These are phyloP conservation scores for Dendrocalamus latiflorus DNA, from an alignment of 202 grass and related monocot genomes.

Conservation along the genomic window DNA sequence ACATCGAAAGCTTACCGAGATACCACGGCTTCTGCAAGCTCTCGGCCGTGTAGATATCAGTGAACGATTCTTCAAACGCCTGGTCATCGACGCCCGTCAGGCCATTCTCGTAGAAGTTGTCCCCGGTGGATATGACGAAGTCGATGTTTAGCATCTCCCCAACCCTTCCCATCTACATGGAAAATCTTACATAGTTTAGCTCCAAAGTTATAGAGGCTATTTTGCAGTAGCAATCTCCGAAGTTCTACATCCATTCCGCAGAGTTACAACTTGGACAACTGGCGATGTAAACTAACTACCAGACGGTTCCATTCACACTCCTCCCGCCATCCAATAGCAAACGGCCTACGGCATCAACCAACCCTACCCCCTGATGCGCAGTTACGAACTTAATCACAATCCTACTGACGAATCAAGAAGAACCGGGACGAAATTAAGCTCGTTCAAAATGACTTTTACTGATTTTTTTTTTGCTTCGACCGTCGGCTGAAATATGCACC, in stretches of 20 bases:
- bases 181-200: background rate
- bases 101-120: conserved; percentile 89
- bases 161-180: conserved; percentile 69
- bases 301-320: too few species aligned
- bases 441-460: too few species aligned
- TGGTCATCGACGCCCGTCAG: conserved; percentile 53
- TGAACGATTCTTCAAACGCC: conserved; percentile 70
- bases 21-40: conserved; percentile 91
- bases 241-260: background rate
- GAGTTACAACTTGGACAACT: background rate
- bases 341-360: background rate
- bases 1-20: conserved; percentile 27
- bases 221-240: background rate
- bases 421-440: background rate
- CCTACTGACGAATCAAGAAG: background rate
- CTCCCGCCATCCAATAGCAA: too few species aligned
- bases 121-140: conserved; percentile 84
- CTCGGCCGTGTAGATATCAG: conserved; percentile 61
- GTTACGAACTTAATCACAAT: background rate
- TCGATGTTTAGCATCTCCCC: conserved; percentile 68
- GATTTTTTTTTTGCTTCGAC: too few species aligned
- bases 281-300: too few species aligned
- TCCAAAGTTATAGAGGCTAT: background rate
- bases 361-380: background rate
- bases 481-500: too few species aligned